Conservation (phyloP, 2,329 filamentous ascomycete genomes). For the Saccharata proteae region DNA sequence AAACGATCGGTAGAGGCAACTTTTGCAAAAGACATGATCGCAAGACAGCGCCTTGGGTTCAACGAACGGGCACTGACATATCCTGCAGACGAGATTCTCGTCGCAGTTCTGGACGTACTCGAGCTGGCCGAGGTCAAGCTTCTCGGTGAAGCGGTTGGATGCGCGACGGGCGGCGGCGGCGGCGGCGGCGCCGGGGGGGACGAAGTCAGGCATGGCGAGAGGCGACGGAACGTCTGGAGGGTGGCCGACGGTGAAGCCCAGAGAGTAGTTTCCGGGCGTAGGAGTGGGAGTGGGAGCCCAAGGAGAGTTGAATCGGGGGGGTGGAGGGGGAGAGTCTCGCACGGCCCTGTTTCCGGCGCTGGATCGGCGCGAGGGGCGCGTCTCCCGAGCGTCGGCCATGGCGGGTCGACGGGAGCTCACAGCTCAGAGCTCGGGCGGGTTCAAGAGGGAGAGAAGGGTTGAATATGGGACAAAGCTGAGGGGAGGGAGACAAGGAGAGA, state of each 20-base stretch:
- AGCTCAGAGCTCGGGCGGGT: slow-evolving; percentile 2
- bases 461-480: slow-evolving; percentile 2
- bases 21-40: slow-evolving; percentile 52
- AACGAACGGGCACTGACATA: slow-evolving; percentile 52
- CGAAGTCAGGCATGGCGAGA: slow-evolving; percentile 24
- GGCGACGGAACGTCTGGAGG: slow-evolving; percentile 26
- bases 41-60: slow-evolving; percentile 46
- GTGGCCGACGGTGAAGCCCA: slow-evolving; percentile 22
- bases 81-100: slow-evolving; percentile 50
- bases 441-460: neutral
- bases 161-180: slow-evolving; percentile 25
- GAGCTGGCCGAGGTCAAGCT: slow-evolving; percentile 44
- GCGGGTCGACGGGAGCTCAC: slow-evolving; percentile 8
- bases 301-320: too few relatives aligned
- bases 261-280: too few relatives aligned
- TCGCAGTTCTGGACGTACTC: slow-evolving; percentile 47
- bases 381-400: slow-evolving; percentile 23
- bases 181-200: too few relatives aligned
- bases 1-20: slow-evolving; percentile 39
- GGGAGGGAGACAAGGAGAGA: slow-evolving; percentile 8
- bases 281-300: too few relatives aligned
- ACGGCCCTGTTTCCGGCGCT: slow-evolving; percentile 21
- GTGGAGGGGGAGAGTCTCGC: too few relatives aligned
- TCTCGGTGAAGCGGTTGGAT: slow-evolving; percentile 20
- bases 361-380: slow-evolving; percentile 23